Percentiles rank a stretch among this genome's conserved stretches.
phyloP scores from a whole-genome alignment of 306 rosid genomes.

The Albizia julibrissin region DNA sequence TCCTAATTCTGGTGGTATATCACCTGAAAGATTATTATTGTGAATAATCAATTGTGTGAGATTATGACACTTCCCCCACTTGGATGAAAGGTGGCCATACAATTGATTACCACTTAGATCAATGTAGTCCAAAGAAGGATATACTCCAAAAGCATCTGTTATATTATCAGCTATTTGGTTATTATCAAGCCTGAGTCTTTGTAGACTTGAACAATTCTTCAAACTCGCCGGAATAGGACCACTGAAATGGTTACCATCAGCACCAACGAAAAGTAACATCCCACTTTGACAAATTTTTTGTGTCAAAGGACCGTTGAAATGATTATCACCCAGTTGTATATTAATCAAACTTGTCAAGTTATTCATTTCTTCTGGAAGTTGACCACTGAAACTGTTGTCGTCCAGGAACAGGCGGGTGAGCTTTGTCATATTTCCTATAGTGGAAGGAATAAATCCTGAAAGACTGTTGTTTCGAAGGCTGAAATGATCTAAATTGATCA shows the following conservation, averaged over 20 bases:
- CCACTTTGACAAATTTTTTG: slow-evolving; percentile 23
- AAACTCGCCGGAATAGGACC: slow-evolving; percentile 22
- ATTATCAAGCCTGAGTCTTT: slow-evolving; percentile 29
- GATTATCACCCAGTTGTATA: neutral
- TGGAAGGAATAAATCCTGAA: neutral
- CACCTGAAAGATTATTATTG: slow-evolving; percentile 28
- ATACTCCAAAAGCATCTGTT: slow-evolving; percentile 28
- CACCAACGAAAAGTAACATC: accelerated
- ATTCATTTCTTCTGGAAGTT: slow-evolving; percentile 12
- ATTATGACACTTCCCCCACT: slow-evolving; percentile 17
- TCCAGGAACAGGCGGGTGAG: accelerated
- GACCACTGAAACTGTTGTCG: slow-evolving; percentile 13
- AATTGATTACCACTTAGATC: slow-evolving; percentile 32
- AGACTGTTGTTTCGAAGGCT: neutral
- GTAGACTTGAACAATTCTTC: slow-evolving; percentile 21
- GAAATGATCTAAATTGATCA: neutral
- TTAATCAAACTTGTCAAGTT: neutral
- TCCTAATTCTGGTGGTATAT: slow-evolving; percentile 23
- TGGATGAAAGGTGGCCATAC: slow-evolving; percentile 25
- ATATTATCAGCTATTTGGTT: slow-evolving; percentile 40
- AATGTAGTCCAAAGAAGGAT: slow-evolving; percentile 26
- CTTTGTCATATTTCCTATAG: slow-evolving; percentile 5
- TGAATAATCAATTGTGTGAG: slow-evolving; percentile 2
- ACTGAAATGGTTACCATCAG: neutral
- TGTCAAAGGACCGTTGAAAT: slow-evolving; percentile 21